Evolutionary conservation across 441 rosid genomes (phyloP).

Genomic region (Biscutella laevigata): DNA sequence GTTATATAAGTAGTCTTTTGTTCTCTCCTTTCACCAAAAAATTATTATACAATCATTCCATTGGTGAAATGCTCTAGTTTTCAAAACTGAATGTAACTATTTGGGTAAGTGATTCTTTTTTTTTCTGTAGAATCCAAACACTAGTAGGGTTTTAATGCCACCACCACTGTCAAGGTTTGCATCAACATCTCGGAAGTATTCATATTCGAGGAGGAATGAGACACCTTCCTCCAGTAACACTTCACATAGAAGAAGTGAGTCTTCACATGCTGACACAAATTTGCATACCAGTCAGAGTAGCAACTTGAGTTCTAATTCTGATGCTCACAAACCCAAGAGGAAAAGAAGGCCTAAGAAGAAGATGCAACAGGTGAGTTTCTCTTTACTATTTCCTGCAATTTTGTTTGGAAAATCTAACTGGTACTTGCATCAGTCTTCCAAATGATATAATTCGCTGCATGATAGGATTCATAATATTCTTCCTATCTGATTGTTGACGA

Average conservation of each 20-base stretch:
- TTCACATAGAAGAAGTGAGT: conserved; percentile 52
- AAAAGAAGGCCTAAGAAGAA: conserved; percentile 96
- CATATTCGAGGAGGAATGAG: conserved; percentile 45
- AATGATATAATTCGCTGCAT: too few species aligned
- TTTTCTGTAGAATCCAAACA: conserved; percentile 43
- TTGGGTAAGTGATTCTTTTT: not conserved
- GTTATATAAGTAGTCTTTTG: too few species aligned
- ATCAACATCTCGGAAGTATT: conserved; percentile 49
- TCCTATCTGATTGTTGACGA: too few species aligned
- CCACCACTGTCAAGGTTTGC: conserved; percentile 85
- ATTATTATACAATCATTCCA: too few species aligned
- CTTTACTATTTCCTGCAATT: not conserved
- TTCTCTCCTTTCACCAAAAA: too few species aligned
- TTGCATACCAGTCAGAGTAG: conserved; percentile 72
- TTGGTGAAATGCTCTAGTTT: too few species aligned
- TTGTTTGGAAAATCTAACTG: not conserved
- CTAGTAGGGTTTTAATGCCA: conserved; percentile 87
- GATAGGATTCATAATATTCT: too few species aligned
- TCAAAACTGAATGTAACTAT: not conserved
- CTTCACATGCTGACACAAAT: conserved; percentile 45
- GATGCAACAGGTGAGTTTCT: conserved; percentile 45
- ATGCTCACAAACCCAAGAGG: conserved; percentile 84
- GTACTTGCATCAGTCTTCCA: not conserved
- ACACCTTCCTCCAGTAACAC: conserved; percentile 55
- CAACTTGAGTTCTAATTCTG: conserved; percentile 89